Evolutionary conservation across 148 eudicot species (phyloP), one percentile per base, ranked within the genome.

Genomic region (Chenopodium album): DNA sequence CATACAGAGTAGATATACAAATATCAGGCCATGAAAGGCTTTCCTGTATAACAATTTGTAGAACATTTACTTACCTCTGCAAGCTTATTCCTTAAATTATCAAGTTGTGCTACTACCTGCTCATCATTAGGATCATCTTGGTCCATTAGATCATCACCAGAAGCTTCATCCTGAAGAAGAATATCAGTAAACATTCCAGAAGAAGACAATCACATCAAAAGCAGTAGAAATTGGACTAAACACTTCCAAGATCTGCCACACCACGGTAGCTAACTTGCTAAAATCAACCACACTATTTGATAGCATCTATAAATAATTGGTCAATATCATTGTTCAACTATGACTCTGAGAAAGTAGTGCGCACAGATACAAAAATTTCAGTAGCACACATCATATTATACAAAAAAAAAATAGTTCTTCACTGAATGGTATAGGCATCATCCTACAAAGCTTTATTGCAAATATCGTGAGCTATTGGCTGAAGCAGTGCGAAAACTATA

Each of bases 71-170:
- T 84, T 88, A 94, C 98, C 93, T 76, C 82, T 68, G 85, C 79
- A 81, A 94, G 89, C 82, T 85, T 90, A 68, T 85, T 79, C 83
- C 92, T 89, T 82, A 94, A 82, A 48, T 82, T 82, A 79, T 89
- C 89, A 81, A 93, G 87, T 86, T 93, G 84, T 54, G 72, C 80
- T 54, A 92, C 95, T 64, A 91, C 73, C 82, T 89, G 90, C 76
- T 83, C 80, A 82, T 91, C 88, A 73, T 44, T 80, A 73, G 79
- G 68, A 75, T 80, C 84, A 77, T 90, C 85, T 63, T 80, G 75
- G 82, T 88, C 89, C 77, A 86, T 84, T n/a, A 81, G 73, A 83
- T 80, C 84, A 63, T 83, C 90, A 71, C 85, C 84, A 86, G 89
- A 76, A 59, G 83, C 81, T 76, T 81, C 94, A 75, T 66, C 80